phyloP scores from a whole-genome alignment of 1,139 yeast species.

The Scheffersomyces cryptocercus region DNA sequence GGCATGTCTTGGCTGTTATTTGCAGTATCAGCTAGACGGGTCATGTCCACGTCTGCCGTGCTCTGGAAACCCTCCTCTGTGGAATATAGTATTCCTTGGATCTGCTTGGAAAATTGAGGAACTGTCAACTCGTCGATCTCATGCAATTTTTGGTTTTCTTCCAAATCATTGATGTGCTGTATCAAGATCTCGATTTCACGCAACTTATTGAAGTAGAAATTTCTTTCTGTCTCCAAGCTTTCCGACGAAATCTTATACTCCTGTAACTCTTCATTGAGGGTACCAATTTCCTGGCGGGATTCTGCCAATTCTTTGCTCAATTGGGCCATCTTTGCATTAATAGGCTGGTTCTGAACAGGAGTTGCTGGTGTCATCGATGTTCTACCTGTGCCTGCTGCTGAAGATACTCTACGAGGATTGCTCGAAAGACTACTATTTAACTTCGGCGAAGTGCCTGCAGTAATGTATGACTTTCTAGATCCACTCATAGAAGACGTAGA shows the following conservation, averaged over 20 bases:
- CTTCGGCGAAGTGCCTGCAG: neutral
- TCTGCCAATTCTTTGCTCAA: slow-evolving; percentile 11
- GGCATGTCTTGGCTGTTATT: too few species aligned
- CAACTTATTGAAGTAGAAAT: slow-evolving; percentile 85
- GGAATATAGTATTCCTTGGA: slow-evolving; percentile 74
- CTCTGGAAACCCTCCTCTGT: slow-evolving; percentile 76
- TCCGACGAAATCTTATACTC: slow-evolving; percentile 56
- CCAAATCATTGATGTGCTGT: slow-evolving; percentile 58
- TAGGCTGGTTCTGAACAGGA: neutral
- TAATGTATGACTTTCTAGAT: slow-evolving; percentile 1
- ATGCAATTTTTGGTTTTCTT: slow-evolving; percentile 28
- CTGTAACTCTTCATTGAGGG: slow-evolving; percentile 49
- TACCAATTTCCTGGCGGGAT: slow-evolving; percentile 31
- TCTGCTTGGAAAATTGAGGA: slow-evolving; percentile 52
- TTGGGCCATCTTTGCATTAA: slow-evolving; percentile 5
- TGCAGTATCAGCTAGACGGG: too few species aligned
- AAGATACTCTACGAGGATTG: neutral
- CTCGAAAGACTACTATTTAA: neutral
- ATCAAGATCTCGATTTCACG: slow-evolving; percentile 84
- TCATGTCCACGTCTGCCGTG: slow-evolving; percentile 29
- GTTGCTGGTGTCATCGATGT: slow-evolving; percentile 6
- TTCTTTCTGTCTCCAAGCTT: slow-evolving; percentile 75
- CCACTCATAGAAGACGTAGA: slow-evolving; percentile 2
- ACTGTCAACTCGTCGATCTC: slow-evolving; percentile 31
- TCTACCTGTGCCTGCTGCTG: neutral